Evolutionary conservation across 495 filamentous ascomycete genomes (phyloP), one percentile per base, ranked within the genome.

Genomic region (Parathielavia appendiculata): DNA sequence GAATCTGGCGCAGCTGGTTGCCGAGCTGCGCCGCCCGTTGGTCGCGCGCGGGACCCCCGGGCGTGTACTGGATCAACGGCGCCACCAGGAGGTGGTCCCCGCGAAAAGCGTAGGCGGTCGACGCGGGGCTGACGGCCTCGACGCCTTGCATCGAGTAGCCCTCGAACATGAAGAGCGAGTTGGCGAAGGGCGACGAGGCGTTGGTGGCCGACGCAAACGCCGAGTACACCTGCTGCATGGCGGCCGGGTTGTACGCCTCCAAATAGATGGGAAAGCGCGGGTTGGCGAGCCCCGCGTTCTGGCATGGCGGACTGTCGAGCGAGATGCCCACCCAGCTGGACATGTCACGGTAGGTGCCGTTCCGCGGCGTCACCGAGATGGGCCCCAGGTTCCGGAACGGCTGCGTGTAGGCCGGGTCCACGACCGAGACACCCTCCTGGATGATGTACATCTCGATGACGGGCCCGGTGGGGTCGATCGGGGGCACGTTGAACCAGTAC

Each of bases 151-250:
- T 57, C 9, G 80, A 74, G 69, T 82, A 83, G 16, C 75, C 79
- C 61, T 84, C 82, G 52, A 84, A 80, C 69, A 81, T 75, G 68
- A 83, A 75, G 36, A 79, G 63, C 3, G 79, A 77, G 38, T 62
- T 63, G 56, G 61, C 63, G 34, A 74, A 71, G 17, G 60, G 39
- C 11, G 65, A 58, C 19, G 60, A 46, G 6, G 36, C 39, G 38
- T 44, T 56, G 34, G 61, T 64, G 30, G 62, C 68, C 10, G 59
- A 45, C 5, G 66, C 66, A 65, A 74, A 82, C 45, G 69, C n/a
- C 19, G 75, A 65, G 52, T 73, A 81, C 11, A 68, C 71, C 50
- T 65, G 53, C 54, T 59, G 62, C 60, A 77, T 72, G 12, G 79
- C 79, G 1, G 71, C 53, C 32, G 70, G 50, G 60, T 82, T 75